Evolutionary conservation across 768 basidiomycete genomes (phyloP).

Genomic region (Tulasnella sp.): DNA sequence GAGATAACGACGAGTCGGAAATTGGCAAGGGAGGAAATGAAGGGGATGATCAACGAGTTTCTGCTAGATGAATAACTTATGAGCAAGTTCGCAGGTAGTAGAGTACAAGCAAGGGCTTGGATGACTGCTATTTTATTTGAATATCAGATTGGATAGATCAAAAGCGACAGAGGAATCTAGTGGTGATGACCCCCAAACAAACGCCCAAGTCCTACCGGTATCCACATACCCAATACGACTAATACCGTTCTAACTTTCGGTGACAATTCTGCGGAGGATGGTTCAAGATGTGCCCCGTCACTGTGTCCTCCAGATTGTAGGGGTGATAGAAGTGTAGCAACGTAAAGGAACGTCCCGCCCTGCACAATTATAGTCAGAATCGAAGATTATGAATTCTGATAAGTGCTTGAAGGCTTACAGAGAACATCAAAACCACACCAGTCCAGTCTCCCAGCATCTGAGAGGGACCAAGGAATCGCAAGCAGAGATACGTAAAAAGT

Average conservation of each 20-base stretch:
- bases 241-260: no score
- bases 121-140: no score
- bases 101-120: no score
- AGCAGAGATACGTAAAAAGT: conserved; percentile 54
- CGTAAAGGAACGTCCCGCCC: conserved; percentile 92
- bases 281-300: no score
- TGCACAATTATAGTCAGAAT: conserved; percentile 22
- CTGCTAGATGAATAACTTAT: conserved; percentile 16
- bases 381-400: conserved; percentile 1
- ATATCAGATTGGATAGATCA: no score
- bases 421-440: conserved; percentile 68
- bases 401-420: conserved; percentile 38
- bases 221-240: no score
- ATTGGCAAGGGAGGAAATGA: conserved; percentile 1
- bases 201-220: no score
- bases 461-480: conserved; percentile 39
- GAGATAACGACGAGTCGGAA: background rate
- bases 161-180: no score
- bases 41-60: conserved; percentile 16
- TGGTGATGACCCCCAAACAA: no score
- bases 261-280: no score
- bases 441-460: conserved; percentile 40
- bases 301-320: no score
- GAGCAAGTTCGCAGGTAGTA: no score
- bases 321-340: conserved; percentile 80